A percentile compares a stretch with the other conserved stretches of the same genome.
Conservation (phyloP, 257 asterid genomes). For the Gardenia jasminoides region DNA sequence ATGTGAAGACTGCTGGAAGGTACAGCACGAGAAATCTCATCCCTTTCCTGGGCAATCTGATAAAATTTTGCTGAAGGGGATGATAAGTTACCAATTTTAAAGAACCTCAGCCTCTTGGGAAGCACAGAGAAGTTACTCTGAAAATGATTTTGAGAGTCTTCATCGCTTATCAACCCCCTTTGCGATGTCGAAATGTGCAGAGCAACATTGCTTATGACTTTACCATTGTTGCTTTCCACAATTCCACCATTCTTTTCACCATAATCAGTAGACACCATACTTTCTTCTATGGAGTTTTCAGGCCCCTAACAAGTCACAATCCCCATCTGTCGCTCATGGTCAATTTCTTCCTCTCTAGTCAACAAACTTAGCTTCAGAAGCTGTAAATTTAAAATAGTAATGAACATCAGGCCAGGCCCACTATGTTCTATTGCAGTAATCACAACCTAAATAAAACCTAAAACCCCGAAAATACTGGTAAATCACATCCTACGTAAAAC, state of each 20-base stretch:
- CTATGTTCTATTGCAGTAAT: background rate
- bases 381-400: background rate
- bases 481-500: background rate
- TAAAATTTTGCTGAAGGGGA: conserved; percentile 70
- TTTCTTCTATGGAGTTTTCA: conserved; percentile 4
- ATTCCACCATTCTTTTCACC: conserved; percentile 38
- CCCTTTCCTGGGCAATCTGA: conserved; percentile 59
- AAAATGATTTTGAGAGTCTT: conserved; percentile 28
- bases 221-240: conserved; percentile 35
- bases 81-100: conserved; percentile 51
- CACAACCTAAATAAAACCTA: background rate
- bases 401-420: background rate
- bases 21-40: conserved; percentile 67
- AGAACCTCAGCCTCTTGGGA: conserved; percentile 43
- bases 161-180: conserved; percentile 49
- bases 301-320: conserved; percentile 1
- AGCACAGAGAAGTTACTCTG: conserved; percentile 30
- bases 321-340: background rate
- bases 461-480: background rate
- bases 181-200: conserved; percentile 57
- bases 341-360: background rate
- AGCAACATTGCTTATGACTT: conserved; percentile 34
- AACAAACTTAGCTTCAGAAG: conserved; percentile 8
- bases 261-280: conserved; percentile 51
- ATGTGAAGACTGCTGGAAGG: conserved; percentile 72